Evolutionary conservation across 2,329 filamentous ascomycete species (phyloP).

Genomic region (Zymoseptoria ardabiliae): DNA sequence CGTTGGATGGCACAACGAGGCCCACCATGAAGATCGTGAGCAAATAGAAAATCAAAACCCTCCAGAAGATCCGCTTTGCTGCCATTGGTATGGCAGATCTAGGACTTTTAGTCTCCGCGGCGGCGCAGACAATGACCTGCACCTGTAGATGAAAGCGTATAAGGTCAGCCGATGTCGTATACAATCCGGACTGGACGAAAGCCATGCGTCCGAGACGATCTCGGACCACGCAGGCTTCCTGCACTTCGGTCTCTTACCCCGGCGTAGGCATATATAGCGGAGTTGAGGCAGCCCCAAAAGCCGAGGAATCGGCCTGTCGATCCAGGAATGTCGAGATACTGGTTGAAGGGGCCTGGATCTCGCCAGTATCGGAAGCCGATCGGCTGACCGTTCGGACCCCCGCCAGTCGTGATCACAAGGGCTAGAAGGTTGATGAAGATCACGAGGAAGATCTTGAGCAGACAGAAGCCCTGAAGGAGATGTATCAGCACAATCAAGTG

Average conservation of each 20-base stretch:
- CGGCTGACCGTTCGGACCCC: slow-evolving; percentile 10
- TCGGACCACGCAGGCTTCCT: background rate
- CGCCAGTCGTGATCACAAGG: slow-evolving; percentile 14
- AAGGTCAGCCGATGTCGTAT: no score
- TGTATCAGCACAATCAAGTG: background rate
- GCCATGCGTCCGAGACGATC: background rate
- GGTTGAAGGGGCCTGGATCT: slow-evolving; percentile 12
- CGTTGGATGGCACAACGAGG: slow-evolving; percentile 24
- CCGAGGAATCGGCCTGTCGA: slow-evolving; percentile 13
- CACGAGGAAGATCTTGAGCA: slow-evolving; percentile 17
- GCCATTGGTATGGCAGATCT: slow-evolving; percentile 34
- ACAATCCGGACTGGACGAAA: no score
- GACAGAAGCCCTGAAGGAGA: slow-evolving; percentile 1
- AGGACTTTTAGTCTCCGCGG: slow-evolving; percentile 34
- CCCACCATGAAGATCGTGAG: slow-evolving; percentile 24
- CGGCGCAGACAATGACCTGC: background rate
- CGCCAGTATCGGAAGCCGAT: slow-evolving; percentile 17
- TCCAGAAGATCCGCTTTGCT: slow-evolving; percentile 28
- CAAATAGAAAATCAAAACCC: slow-evolving; percentile 28
- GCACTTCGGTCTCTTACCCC: slow-evolving; percentile 44
- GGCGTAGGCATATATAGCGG: slow-evolving; percentile 40
- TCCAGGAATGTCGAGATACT: slow-evolving; percentile 10
- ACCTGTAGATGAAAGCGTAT: no score
- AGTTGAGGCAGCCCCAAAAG: slow-evolving; percentile 12
- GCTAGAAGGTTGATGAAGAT: slow-evolving; percentile 19